A percentile compares a stretch with the other conserved stretches of the same genome.
phyloP scores from a whole-genome alignment of 169 alveolate genomes.

The Besnoitia besnoiti region DNA sequence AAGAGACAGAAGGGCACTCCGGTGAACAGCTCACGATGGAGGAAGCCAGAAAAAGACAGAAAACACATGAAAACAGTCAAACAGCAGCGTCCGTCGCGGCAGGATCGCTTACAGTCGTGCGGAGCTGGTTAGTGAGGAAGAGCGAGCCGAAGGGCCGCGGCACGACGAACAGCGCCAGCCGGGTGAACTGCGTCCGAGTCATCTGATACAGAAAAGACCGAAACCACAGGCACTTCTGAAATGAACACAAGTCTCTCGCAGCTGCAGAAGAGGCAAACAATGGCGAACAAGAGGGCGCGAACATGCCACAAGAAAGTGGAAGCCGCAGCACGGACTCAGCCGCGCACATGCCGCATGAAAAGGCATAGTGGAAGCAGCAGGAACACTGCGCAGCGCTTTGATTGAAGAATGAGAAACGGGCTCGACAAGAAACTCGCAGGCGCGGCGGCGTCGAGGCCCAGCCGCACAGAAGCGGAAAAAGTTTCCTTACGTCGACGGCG shows the following conservation, averaged over 20 bases:
- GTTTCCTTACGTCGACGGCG: not conserved
- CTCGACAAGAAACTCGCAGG: too few relatives aligned
- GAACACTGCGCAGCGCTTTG: too few relatives aligned
- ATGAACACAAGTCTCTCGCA: too few relatives aligned
- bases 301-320: not conserved
- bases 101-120: not conserved
- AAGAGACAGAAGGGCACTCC: too few relatives aligned
- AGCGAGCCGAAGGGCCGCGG: not conserved
- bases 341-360: not conserved
- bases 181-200: constrained; percentile 9
- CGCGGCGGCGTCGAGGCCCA: too few relatives aligned
- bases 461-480: too few relatives aligned
- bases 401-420: too few relatives aligned
- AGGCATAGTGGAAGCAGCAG: too few relatives aligned
- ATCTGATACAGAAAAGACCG: not conserved
- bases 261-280: not conserved
- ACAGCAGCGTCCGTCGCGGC: too few relatives aligned
- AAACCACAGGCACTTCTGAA: not conserved
- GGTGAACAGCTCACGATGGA: too few relatives aligned
- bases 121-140: not conserved
- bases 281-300: not conserved
- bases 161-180: not conserved
- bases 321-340: not conserved
- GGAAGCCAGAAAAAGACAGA: too few relatives aligned
- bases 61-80: not conserved